A percentile compares a stretch with the other conserved stretches of the same genome.
These are phyloP conservation scores for Candida tallmaniae DNA, from an alignment of 805 yeast genomes.

Conservation along the genomic window DNA sequence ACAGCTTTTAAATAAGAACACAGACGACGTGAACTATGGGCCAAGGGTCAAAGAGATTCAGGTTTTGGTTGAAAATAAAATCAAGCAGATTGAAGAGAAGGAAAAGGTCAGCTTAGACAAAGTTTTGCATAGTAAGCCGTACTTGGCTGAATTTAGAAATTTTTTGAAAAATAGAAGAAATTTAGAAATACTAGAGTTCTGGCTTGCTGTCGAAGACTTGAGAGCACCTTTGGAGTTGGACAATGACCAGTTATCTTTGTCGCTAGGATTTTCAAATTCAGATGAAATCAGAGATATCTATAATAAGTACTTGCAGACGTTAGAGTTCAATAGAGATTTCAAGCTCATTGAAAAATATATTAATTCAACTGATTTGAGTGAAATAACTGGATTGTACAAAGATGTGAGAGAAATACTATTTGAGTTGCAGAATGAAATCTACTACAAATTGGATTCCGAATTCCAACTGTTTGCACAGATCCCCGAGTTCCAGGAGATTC, in stretches of 20 bases:
- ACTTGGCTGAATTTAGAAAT: slow-evolving; percentile 26
- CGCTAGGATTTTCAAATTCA: slow-evolving; percentile 41
- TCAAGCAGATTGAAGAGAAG: slow-evolving; percentile 14
- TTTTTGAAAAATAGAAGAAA: slow-evolving; percentile 15
- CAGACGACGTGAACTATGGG: slow-evolving; percentile 2
- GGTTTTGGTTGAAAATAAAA: slow-evolving; percentile 8
- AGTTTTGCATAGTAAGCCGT: slow-evolving; percentile 44
- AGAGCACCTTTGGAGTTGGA: slow-evolving; percentile 62
- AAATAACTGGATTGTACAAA: slow-evolving; percentile 31
- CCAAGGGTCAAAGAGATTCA: slow-evolving; percentile 10
- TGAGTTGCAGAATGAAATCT: slow-evolving; percentile 51
- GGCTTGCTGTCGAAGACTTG: slow-evolving; percentile 63
- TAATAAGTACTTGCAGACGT: background rate
- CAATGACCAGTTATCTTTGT: slow-evolving; percentile 27
- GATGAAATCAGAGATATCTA: slow-evolving; percentile 50
- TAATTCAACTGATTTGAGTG: slow-evolving; percentile 10
- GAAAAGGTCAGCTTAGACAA: slow-evolving; percentile 28
- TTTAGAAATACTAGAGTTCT: slow-evolving; percentile 47
- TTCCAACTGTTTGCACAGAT: slow-evolving; percentile 9
- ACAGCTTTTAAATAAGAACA: slow-evolving; percentile 36
- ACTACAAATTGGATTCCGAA: slow-evolving; percentile 43
- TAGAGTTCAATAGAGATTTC: slow-evolving; percentile 2
- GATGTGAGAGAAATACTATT: slow-evolving; percentile 60
- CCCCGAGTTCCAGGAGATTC: slow-evolving; percentile 5
- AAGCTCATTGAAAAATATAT: slow-evolving; percentile 28